A percentile compares a stretch with the other conserved stretches of the same genome.
Evolutionary conservation across 176 grass and related monocot species (phyloP).

Genomic region (Zea luxurians): DNA sequence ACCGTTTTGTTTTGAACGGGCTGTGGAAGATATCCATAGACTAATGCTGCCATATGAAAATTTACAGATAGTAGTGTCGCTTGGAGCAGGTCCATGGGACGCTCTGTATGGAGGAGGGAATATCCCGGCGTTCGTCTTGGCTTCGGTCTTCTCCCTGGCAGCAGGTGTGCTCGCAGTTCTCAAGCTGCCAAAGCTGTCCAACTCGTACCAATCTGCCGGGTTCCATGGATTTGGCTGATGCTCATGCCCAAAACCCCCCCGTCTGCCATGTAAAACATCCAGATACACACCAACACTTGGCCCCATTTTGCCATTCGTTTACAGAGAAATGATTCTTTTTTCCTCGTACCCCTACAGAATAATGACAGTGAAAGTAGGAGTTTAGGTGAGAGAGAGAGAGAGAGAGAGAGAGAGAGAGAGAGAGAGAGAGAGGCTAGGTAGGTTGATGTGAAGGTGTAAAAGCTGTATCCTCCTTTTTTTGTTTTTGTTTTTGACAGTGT

Average conservation of each 20-base stretch:
- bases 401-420: conserved; percentile 48
- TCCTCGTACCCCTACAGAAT: conserved; percentile 20
- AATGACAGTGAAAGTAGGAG: conserved; percentile 30
- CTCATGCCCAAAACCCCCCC: neutral
- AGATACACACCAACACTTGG: conserved; percentile 4
- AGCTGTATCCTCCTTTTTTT: neutral
- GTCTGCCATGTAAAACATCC: neutral
- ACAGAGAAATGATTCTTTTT: conserved; percentile 51
- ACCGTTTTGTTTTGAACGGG: neutral
- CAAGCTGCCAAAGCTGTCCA: conserved; percentile 77
- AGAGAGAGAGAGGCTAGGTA: conserved; percentile 45
- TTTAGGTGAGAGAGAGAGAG: conserved; percentile 46
- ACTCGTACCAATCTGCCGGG: conserved; percentile 69
- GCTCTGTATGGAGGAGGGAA: conserved; percentile 92
- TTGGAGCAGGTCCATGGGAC: conserved; percentile 96
- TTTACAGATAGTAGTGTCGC: conserved; percentile 79
- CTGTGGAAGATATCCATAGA: neutral
- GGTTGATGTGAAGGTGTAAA: conserved; percentile 49
- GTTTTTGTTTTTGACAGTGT: conserved; percentile 32
- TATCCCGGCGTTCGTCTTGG: conserved; percentile 81
- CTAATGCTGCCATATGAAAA: conserved; percentile 6
- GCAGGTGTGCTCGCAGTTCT: conserved; percentile 77
- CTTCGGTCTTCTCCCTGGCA: conserved; percentile 65
- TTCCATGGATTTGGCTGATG: conserved; percentile 87
- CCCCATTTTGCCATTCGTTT: conserved; percentile 44